Conservation (phyloP, 1,284 basidiomycete species). For the Cryptococcus depauperatus region DNA sequence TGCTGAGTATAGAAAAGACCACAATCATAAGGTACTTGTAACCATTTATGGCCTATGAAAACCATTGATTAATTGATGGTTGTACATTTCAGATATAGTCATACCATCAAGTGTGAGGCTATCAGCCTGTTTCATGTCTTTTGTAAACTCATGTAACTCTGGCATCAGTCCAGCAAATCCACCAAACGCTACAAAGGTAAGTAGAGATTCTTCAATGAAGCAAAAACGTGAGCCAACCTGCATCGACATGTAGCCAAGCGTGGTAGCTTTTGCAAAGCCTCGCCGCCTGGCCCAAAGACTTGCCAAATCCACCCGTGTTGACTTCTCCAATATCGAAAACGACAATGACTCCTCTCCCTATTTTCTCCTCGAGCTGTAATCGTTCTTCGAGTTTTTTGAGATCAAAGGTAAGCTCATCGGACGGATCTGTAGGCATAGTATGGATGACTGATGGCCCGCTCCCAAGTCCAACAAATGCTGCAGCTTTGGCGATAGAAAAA, state of each 20-base stretch:
- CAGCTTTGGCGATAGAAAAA: conserved; percentile 48
- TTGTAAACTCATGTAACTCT: conserved; percentile 37
- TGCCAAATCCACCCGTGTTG: conserved; percentile 49
- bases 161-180: conserved; percentile 47
- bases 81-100: conserved; percentile 4
- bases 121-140: conserved; percentile 47
- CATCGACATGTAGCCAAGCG: conserved; percentile 51
- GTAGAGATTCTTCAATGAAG: background rate
- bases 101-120: conserved; percentile 48
- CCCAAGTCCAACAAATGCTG: conserved; percentile 48
- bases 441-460: conserved; percentile 39
- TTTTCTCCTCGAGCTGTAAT: conserved; percentile 26
- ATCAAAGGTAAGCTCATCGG: conserved; percentile 45
- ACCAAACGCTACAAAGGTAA: conserved; percentile 44
- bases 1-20: conserved; percentile 48
- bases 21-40: conserved; percentile 50
- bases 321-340: conserved; percentile 49
- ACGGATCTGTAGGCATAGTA: conserved; percentile 18
- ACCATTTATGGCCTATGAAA: conserved; percentile 46
- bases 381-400: conserved; percentile 36
- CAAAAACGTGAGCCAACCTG: conserved; percentile 26
- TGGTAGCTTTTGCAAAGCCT: conserved; percentile 43
- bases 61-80: background rate
- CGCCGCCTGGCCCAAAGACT: conserved; percentile 34
- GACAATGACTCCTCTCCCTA: conserved; percentile 43